phyloP scores from a whole-genome alignment of 345 rosid species.

The Euphorbia lathyris region DNA sequence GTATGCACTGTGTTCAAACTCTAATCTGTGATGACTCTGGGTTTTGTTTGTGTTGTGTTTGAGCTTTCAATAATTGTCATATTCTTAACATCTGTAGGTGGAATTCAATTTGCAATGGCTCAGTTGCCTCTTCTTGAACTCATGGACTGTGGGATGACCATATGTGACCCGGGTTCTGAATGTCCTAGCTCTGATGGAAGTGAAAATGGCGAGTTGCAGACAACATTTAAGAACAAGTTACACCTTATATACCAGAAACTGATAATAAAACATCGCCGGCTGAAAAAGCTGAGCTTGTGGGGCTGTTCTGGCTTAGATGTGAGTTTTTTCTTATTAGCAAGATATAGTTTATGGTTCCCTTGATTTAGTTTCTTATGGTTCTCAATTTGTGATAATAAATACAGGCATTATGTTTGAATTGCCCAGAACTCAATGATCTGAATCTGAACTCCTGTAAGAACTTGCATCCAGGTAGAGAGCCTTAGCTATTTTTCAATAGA shows the following conservation, averaged over 20 bases:
- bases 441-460: slow-evolving; percentile 76
- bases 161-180: slow-evolving; percentile 59
- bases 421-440: slow-evolving; percentile 85
- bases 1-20: slow-evolving; percentile 45
- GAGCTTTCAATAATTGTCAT: background rate
- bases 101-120: slow-evolving; percentile 96
- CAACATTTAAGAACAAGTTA: slow-evolving; percentile 42
- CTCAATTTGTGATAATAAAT: slow-evolving; percentile 32
- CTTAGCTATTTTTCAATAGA: background rate
- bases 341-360: background rate
- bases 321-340: slow-evolving; percentile 28
- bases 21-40: background rate
- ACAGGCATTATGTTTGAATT: slow-evolving; percentile 86
- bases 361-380: slow-evolving; percentile 11
- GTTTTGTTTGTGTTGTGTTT: background rate
- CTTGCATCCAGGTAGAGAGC: slow-evolving; percentile 59
- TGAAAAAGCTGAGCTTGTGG: slow-evolving; percentile 94
- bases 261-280: slow-evolving; percentile 72
- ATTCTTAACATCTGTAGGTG: slow-evolving; percentile 47
- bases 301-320: slow-evolving; percentile 98
- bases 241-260: slow-evolving; percentile 79
- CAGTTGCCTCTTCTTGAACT: slow-evolving; percentile 92
- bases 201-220: slow-evolving; percentile 36
- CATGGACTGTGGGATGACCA: slow-evolving; percentile 97
- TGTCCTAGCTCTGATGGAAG: slow-evolving; percentile 35